Conservation (phyloP, 23 red algal species). For the Cyanidioschyzon merolae region DNA sequence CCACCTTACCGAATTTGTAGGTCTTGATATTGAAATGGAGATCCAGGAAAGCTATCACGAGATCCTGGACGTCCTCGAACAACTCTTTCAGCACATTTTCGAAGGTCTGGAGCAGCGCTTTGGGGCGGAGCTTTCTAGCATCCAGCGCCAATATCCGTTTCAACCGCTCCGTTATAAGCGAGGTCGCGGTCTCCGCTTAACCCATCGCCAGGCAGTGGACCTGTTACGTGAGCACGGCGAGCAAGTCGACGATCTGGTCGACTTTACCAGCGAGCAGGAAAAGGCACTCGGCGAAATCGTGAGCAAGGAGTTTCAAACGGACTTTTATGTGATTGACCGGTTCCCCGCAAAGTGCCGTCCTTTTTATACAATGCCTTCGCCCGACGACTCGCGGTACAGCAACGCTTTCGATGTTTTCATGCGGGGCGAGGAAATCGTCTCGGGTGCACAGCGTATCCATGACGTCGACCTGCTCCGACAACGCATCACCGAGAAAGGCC, state of each 20-base stretch:
- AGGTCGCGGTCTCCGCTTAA: not conserved
- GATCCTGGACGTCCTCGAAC: constrained; percentile 65
- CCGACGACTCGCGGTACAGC: constrained; percentile 55
- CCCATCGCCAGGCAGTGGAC: constrained; percentile 45
- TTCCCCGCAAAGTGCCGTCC: constrained; percentile 74
- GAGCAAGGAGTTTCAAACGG: constrained; percentile 60
- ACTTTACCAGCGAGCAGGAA: constrained; percentile 76
- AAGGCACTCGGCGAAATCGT: constrained; percentile 62
- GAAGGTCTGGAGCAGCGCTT: constrained; percentile 56
- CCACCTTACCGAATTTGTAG: constrained; percentile 84
- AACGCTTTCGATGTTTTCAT: constrained; percentile 98
- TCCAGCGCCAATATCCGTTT: constrained; percentile 65
- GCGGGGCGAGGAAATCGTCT: constrained; percentile 97
- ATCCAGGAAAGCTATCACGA: constrained; percentile 88
- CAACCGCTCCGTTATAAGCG: constrained; percentile 34
- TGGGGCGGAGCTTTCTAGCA: constrained; percentile 37
- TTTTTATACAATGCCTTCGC: constrained; percentile 93
- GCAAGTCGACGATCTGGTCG: constrained; percentile 68
- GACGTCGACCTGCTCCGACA: constrained; percentile 46
- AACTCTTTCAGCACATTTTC: constrained; percentile 65
- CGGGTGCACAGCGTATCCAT: constrained; percentile 92
- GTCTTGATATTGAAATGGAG: constrained; percentile 91
- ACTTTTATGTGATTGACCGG: constrained; percentile 83
- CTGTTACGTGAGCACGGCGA: constrained; percentile 59
- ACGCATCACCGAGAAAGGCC: constrained; percentile 41